A percentile compares a stretch with the other conserved stretches of the same genome.
Evolutionary conservation across 257 asterid species (phyloP).

Genomic region (Salvia miltiorrhiza): DNA sequence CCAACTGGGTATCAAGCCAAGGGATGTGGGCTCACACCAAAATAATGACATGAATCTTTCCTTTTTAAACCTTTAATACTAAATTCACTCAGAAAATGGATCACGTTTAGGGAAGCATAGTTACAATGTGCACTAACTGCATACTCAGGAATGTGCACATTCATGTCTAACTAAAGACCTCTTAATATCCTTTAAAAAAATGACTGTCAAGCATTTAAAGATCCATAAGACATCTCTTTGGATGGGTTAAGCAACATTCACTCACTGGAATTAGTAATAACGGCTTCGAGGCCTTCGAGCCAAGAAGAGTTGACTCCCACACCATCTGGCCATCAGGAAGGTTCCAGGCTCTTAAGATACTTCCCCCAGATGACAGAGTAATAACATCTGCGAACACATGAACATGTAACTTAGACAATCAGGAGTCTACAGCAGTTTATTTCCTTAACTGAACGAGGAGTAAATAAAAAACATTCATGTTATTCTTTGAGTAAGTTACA

Average conservation of each 20-base stretch:
- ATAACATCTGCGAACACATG: conserved; percentile 64
- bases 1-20: neutral
- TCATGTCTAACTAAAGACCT: neutral
- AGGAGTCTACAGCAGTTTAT: neutral
- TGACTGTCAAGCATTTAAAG: neutral
- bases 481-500: neutral
- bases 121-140: neutral
- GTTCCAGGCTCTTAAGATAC: conserved; percentile 93
- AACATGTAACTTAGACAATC: neutral
- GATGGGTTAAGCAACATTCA: conserved; percentile 15
- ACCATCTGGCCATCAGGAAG: conserved; percentile 99
- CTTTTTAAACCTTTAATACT: neutral
- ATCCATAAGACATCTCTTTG: neutral
- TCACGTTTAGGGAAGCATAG: neutral
- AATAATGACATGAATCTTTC: neutral
- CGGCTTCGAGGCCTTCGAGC: conserved; percentile 58
- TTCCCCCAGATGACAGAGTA: conserved; percentile 83
- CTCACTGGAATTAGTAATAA: conserved; percentile 74
- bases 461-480: neutral
- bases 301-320: conserved; percentile 82
- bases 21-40: conserved; percentile 12
- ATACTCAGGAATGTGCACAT: conserved; percentile 3
- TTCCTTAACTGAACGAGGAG: neutral
- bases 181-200: neutral
- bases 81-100: conserved; percentile 10